These are phyloP conservation scores for Rhizopus delemar DNA, from an alignment of 371 early-diverging fungal species.

Conservation along the genomic window DNA sequence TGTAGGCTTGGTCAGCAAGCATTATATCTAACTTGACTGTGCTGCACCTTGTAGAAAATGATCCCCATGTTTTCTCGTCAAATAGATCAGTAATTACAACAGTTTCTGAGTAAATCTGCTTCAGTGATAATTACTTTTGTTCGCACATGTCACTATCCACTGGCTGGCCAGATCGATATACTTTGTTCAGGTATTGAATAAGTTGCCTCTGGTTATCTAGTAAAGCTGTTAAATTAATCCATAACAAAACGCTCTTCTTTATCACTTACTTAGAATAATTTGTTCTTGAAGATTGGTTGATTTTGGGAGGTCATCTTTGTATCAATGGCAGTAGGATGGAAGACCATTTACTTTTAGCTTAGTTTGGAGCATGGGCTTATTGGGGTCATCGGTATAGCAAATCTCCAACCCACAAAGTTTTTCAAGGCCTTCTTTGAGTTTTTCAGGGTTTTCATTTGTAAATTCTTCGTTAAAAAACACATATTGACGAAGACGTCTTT, in stretches of 20 bases:
- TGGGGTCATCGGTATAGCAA: constrained; percentile 15
- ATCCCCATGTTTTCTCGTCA: constrained; percentile 17
- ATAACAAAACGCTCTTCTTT: too few relatives aligned
- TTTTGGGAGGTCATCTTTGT: constrained; percentile 10
- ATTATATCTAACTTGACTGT: constrained; percentile 20
- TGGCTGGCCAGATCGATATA: constrained; percentile 15
- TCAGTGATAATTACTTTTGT: constrained; percentile 21
- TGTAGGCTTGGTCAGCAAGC: constrained; percentile 14
- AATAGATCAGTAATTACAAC: constrained; percentile 16
- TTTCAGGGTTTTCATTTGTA: constrained; percentile 8
- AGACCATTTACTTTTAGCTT: constrained; percentile 19
- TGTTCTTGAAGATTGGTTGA: constrained; percentile 12
- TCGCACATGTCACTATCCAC: constrained; percentile 20
- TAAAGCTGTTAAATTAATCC: constrained; percentile 16
- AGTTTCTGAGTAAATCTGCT: constrained; percentile 22
- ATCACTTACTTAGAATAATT: too few relatives aligned
- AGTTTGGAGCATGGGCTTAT: constrained; percentile 15
- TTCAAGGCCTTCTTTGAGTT: too few relatives aligned
- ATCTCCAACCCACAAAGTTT: constrained; percentile 15
- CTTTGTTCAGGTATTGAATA: constrained; percentile 23
- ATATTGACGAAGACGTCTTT: too few relatives aligned
- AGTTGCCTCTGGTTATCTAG: constrained; percentile 16
- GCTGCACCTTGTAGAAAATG: constrained; percentile 21
- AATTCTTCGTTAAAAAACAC: constrained; percentile 8
- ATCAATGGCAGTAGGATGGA: constrained; percentile 11